Conservation (phyloP, 2,329 filamentous ascomycete genomes). For the Hypoxylon sp. region DNA sequence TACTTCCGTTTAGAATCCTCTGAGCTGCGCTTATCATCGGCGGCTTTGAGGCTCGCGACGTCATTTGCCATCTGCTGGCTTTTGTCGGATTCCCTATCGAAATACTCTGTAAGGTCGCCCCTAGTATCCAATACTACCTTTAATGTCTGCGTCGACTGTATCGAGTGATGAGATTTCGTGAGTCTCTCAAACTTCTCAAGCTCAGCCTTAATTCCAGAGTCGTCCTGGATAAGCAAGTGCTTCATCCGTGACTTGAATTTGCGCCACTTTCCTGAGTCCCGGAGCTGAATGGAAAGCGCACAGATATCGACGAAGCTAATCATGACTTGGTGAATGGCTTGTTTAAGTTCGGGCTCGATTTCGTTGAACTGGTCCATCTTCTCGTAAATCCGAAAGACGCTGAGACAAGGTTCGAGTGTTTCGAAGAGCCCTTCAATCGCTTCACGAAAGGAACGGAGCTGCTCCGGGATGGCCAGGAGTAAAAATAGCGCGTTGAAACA, state of each 20-base stretch:
- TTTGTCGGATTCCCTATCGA: conserved; percentile 9
- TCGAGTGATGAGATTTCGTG: conserved; percentile 12
- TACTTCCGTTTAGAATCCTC: conserved; percentile 14
- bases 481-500: conserved; percentile 30
- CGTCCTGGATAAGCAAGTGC: conserved; percentile 10
- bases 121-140: conserved; percentile 18
- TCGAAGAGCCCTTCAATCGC: conserved; percentile 23
- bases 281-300: conserved; percentile 20
- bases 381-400: conserved; percentile 25
- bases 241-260: conserved; percentile 24
- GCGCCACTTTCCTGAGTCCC: conserved; percentile 17
- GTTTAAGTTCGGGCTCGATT: conserved; percentile 23
- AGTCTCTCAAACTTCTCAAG: conserved; percentile 17
- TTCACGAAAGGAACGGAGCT: conserved; percentile 19
- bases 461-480: conserved; percentile 24
- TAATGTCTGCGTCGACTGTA: conserved; percentile 19
- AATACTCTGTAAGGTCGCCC: conserved; percentile 3
- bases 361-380: conserved; percentile 29
- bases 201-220: conserved; percentile 10
- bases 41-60: conserved; percentile 15
- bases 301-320: conserved; percentile 32
- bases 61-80: conserved; percentile 17
- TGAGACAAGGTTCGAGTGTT: conserved; percentile 16
- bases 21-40: conserved; percentile 18
- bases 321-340: conserved; percentile 27